Conservation (phyloP, 176 grass and related monocot species). For the Elymus sibiricus region DNA sequence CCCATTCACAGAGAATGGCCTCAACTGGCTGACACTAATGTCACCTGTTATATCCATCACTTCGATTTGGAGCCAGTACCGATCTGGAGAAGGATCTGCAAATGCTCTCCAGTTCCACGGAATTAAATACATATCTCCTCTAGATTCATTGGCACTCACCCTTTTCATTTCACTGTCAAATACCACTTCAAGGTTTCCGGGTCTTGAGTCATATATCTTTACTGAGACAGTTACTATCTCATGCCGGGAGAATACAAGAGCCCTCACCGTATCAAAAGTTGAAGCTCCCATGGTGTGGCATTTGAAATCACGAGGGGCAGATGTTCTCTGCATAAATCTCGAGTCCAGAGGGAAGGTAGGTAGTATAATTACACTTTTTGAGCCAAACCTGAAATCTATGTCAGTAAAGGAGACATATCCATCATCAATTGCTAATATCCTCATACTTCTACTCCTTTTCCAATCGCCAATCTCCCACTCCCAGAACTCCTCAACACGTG, state of each 20-base stretch:
- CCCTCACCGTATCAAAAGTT: conserved; percentile 71
- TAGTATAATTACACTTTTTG: conserved; percentile 72
- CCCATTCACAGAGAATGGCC: conserved; percentile 86
- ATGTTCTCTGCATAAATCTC: conserved; percentile 86
- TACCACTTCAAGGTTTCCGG: conserved; percentile 60
- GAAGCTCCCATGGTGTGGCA: conserved; percentile 48
- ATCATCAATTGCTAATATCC: conserved; percentile 89
- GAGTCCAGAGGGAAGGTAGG: conserved; percentile 96
- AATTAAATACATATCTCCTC: conserved; percentile 73
- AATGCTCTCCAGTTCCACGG: conserved; percentile 98
- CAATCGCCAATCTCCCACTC: conserved; percentile 99
- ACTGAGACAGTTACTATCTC: conserved; percentile 66
- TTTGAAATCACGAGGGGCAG: conserved; percentile 56
- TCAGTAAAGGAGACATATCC: conserved; percentile 87
- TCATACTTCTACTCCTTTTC: conserved; percentile 73
- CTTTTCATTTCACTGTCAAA: conserved; percentile 79
- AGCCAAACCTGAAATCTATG: conserved; percentile 88
- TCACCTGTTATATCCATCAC: conserved; percentile 73
- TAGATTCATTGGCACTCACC: conserved; percentile 54
- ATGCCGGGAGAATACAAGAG: conserved; percentile 85
- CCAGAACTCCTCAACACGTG: conserved; percentile 69
- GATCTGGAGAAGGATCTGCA: conserved; percentile 63
- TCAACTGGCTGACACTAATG: conserved; percentile 54
- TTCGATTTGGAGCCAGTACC: conserved; percentile 93
- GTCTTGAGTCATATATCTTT: conserved; percentile 81